These are phyloP conservation scores for Citrus unshiu DNA, from an alignment of 345 rosid species.

Conservation along the genomic window DNA sequence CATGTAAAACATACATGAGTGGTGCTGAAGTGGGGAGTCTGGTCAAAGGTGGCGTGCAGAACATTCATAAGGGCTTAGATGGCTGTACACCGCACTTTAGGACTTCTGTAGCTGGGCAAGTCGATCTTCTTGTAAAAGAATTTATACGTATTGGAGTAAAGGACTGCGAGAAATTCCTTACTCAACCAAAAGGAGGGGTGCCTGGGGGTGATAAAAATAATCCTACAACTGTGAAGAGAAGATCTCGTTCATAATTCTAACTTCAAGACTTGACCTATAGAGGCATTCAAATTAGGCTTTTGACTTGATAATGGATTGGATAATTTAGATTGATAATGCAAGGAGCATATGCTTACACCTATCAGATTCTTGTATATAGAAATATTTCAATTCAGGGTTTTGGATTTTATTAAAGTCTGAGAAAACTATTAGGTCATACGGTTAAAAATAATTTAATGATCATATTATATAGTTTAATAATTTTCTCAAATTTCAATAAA, in stretches of 20 bases:
- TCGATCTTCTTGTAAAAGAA: slow-evolving; percentile 42
- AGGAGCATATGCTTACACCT: slow-evolving; percentile 1
- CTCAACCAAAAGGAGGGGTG: slow-evolving; percentile 5
- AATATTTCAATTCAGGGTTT: no score
- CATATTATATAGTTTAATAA: no score
- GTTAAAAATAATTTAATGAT: no score
- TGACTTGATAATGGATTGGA: slow-evolving; percentile 7
- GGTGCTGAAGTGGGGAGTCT: slow-evolving; percentile 69
- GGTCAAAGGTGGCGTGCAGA: slow-evolving; percentile 52
- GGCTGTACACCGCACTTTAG: slow-evolving; percentile 43
- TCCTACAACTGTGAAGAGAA: slow-evolving; percentile 3
- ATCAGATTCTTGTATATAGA: neutral
- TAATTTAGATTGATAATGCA: slow-evolving; percentile 7
- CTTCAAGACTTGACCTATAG: slow-evolving; percentile 12
- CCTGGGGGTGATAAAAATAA: neutral
- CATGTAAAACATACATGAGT: slow-evolving; percentile 66
- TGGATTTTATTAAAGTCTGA: accelerated
- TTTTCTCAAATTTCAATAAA: no score
- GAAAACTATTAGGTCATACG: no score
- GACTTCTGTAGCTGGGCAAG: slow-evolving; percentile 30
- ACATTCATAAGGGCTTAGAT: slow-evolving; percentile 40
- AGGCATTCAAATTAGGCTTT: slow-evolving; percentile 6
- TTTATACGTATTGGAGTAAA: slow-evolving; percentile 47
- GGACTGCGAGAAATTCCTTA: slow-evolving; percentile 35
- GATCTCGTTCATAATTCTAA: neutral